These are phyloP conservation scores for Lomentospora prolificans DNA, from an alignment of 2,329 filamentous ascomycete genomes.

Conservation along the genomic window DNA sequence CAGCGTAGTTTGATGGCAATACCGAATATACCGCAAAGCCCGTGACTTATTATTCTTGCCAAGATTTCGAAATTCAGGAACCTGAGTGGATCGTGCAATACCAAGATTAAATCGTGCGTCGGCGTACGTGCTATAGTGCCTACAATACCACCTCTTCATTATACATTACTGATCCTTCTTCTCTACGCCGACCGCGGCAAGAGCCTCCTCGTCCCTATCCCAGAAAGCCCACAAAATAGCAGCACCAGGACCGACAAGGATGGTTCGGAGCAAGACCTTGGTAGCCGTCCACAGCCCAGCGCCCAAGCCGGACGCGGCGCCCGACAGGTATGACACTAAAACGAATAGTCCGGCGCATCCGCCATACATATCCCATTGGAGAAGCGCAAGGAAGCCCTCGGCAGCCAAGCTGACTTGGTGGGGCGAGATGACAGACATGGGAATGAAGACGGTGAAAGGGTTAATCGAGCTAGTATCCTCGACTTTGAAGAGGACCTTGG, in stretches of 20 bases:
- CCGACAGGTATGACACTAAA: constrained; percentile 12
- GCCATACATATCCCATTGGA: constrained; percentile 18
- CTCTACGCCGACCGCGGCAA: neutral
- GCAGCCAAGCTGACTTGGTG: constrained; percentile 8
- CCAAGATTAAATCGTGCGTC: too few relatives aligned
- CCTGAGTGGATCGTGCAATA: too few relatives aligned
- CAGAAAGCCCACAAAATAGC: constrained; percentile 14
- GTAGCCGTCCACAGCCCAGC: constrained; percentile 3
- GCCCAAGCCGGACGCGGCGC: neutral
- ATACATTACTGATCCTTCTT: constrained; percentile 17
- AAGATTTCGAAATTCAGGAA: too few relatives aligned
- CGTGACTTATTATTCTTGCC: too few relatives aligned
- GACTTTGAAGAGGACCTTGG: neutral
- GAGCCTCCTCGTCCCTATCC: constrained; percentile 12
- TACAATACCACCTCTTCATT: neutral
- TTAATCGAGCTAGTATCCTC: constrained; percentile 2
- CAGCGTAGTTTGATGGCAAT: too few relatives aligned
- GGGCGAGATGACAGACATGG: constrained; percentile 8
- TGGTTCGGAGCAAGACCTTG: constrained; percentile 6
- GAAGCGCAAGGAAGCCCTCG: constrained; percentile 9
- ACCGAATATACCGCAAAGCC: too few relatives aligned
- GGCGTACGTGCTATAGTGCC: too few relatives aligned
- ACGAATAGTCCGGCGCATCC: constrained; percentile 8
- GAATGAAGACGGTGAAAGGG: constrained; percentile 11
- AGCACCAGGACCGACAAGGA: constrained; percentile 13